Conservation (phyloP, 306 rosid genomes). For the Leucaena leucocephala region DNA sequence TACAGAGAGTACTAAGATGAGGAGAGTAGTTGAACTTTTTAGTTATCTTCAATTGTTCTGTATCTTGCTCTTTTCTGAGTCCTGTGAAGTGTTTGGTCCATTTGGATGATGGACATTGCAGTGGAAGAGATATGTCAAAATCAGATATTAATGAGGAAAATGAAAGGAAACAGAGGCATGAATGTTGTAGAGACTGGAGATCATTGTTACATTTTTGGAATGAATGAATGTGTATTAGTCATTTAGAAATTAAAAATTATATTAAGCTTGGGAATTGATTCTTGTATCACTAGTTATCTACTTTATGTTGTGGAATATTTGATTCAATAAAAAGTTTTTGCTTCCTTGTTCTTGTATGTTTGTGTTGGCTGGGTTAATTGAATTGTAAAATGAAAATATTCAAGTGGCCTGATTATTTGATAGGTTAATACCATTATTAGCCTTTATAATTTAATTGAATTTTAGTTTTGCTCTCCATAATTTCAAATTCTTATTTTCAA, state of each 20-base stretch:
- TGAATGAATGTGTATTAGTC: neutral
- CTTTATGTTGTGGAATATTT: constrained; percentile 30
- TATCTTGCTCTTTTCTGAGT: constrained; percentile 26
- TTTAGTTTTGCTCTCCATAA: no score
- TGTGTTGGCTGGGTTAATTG: constrained; percentile 5
- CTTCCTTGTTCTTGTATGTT: neutral
- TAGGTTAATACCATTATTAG: no score
- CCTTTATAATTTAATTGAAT: no score
- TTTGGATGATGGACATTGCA: neutral
- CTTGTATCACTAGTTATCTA: constrained; percentile 22
- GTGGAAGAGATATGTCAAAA: neutral
- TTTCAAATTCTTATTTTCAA: no score
- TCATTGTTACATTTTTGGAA: neutral
- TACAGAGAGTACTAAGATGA: neutral
- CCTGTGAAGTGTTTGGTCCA: neutral
- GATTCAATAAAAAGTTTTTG: constrained; percentile 23
- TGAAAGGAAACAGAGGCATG: neutral
- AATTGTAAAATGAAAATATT: constrained; percentile 23
- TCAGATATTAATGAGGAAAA: neutral
- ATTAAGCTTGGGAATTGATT: constrained; percentile 1
- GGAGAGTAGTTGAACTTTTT: neutral
- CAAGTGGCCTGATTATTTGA: no score
- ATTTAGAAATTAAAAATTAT: neutral
- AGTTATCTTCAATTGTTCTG: neutral
- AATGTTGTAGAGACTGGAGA: neutral